Percentiles rank a stretch among this genome's conserved stretches.
Conservation (phyloP, 805 yeast genomes). For the Barnettozyma vustinii region DNA sequence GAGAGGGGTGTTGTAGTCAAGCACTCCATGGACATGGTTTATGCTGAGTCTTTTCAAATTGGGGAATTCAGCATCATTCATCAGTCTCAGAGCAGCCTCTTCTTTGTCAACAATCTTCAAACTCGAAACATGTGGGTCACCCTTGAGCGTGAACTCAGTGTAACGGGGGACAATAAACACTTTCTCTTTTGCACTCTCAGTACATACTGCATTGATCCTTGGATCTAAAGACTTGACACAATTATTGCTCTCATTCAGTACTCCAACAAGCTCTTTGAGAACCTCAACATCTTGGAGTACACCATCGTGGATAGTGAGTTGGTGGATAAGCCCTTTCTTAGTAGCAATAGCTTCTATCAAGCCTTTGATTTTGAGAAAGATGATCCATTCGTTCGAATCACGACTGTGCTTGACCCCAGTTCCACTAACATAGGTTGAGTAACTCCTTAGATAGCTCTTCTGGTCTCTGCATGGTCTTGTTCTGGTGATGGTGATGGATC, state of each 20-base stretch:
- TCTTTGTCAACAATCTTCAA: constrained; percentile 31
- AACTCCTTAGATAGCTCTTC: background rate
- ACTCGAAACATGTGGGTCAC: background rate
- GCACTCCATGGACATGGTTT: constrained; percentile 41
- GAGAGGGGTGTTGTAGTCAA: constrained; percentile 33
- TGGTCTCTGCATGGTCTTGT: background rate
- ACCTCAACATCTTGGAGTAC: background rate
- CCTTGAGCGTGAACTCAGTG: background rate
- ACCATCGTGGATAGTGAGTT: background rate
- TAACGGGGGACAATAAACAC: background rate
- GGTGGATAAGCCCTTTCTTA: background rate
- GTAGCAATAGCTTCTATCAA: background rate
- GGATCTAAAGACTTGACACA: background rate
- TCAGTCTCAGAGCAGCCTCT: constrained; percentile 29
- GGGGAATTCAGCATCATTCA: constrained; percentile 14
- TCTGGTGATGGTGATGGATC: constrained; percentile 3
- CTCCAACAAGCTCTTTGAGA: background rate
- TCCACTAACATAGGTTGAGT: background rate
- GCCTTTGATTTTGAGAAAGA: background rate
- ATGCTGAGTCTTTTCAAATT: constrained; percentile 33
- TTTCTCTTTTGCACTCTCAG: background rate
- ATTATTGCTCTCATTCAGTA: background rate
- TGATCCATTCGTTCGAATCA: background rate
- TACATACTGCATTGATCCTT: background rate
- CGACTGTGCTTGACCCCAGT: background rate